Percentiles rank a stretch among this genome's conserved stretches.
Conservation (phyloP, 2,329 filamentous ascomycete genomes). For the Ophiostoma fasciatum region DNA sequence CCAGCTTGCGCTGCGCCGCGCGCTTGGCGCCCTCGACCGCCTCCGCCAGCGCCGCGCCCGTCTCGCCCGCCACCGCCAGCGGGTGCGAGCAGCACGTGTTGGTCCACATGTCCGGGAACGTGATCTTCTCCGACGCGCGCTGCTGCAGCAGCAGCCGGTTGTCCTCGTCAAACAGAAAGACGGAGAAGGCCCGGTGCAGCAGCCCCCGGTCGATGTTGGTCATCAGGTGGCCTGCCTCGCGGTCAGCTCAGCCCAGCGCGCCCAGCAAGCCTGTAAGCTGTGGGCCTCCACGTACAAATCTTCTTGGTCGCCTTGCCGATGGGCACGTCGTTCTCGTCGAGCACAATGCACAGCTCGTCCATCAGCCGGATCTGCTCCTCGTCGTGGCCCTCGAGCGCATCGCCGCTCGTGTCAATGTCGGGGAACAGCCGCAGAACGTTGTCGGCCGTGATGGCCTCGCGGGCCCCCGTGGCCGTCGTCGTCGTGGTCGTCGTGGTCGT, state of each 20-base stretch:
- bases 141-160: conserved; percentile 92
- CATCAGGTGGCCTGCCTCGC: conserved; percentile 74
- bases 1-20: conserved; percentile 82
- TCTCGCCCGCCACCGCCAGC: conserved; percentile 80
- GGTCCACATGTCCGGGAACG: conserved; percentile 98
- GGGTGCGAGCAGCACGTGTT: conserved; percentile 99
- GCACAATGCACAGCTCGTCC: conserved; percentile 97
- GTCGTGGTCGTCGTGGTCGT: conserved; percentile 7
- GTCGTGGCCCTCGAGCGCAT: conserved; percentile 79
- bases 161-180: conserved; percentile 91
- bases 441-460: conserved; percentile 61
- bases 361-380: conserved; percentile 95
- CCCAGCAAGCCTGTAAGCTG: too few relatives aligned
- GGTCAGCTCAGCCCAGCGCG: too few relatives aligned
- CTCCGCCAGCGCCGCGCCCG: conserved; percentile 64
- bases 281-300: conserved; percentile 53
- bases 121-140: conserved; percentile 92
- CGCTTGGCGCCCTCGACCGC: conserved; percentile 77
- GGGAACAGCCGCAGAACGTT: conserved; percentile 81
- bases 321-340: conserved; percentile 80
- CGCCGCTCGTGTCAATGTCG: conserved; percentile 57
- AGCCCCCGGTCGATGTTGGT: conserved; percentile 94
- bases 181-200: conserved; percentile 91
- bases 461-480: conserved; percentile 31
- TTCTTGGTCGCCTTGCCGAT: conserved; percentile 98